Evolutionary conservation across 2,329 filamentous ascomycete genomes (phyloP), one percentile per base, ranked within the genome.

Genomic region (Cyphellophora attinorum): DNA sequence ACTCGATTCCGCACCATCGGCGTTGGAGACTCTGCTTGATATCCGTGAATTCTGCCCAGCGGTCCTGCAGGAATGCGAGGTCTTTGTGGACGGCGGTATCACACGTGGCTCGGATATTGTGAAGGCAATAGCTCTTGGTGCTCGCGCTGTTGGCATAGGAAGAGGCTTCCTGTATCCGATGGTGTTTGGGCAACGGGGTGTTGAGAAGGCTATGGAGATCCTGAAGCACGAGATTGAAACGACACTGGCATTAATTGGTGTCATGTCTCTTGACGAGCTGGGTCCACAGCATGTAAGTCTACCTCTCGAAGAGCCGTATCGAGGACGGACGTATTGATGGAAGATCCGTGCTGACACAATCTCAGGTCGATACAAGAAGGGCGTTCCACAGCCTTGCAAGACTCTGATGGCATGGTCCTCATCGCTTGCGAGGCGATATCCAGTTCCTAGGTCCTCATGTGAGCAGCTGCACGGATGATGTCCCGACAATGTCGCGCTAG

Each of bases 81-180:
- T 74, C 2, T 68, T 65, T 29, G 57, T 74, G 13, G 70, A 74
- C 35, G 67, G 70, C 18, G 70, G 69, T 0, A 64, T 74, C 34
- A 59, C 64, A 18, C 60, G 70, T 2, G 70, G 70, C 0, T 65
- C 66, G 0, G 70, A 74, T 41, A 63, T 74, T 5, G 56, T 74
- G 16, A 74, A 73, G 44, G 68, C 68, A 8, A 8, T 25, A 8
- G 21, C 21, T 8, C 21, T 25, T 8, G 21, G 21, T 25, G 21
- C 21, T 25, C 21, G 21, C n/a, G 21, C 21, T n/a, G 21, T 25
- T 8, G 21, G 21, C 21, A n/a, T 25, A 8, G 21, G 21, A 8
- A 8, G 21, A n/a, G 21, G 21, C 21, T 25, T 25, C 21, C 21
- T 25, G 21, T 25, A 25, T n/a, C n/a, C 21, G 21, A 25, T 25